Evolutionary conservation across 306 rosid genomes (phyloP), one percentile per base, ranked within the genome.

Genomic region (Glycyrrhiza uralensis): DNA sequence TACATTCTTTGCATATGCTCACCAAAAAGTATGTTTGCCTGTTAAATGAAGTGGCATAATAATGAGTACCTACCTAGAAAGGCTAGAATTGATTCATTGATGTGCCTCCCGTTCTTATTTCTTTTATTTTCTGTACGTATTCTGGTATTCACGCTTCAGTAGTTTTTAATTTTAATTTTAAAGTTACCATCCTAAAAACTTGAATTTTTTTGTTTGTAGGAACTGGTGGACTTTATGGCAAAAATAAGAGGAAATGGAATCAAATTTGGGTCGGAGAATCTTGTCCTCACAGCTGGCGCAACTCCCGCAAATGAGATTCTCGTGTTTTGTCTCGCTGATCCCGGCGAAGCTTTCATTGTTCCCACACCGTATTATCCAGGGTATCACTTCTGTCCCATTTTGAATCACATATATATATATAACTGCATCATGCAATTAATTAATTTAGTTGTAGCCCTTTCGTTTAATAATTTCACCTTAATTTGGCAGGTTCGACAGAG

Each of bases 321-420:
- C 32, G 87, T 91, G 85, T 93, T 91, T 67, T 93, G 96, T 73
- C 89, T 93, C 4, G 96, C 96, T 47, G 66, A 91, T 23, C 91
- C 81, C 0, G 96, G 97, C 4, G 94, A 93, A 10, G 98, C 96
- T 65, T 86, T 91, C 72, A 93, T 93, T 33, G 86, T 93, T 69
- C 97, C 97, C 38, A 81, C 87, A 15, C 98, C 98, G 0, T 93
- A 93, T 79, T 93, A 93, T 55, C 98, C 97, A 3, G 98, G 97
- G 96, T 89, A 81, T 26, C 38, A 42, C 0, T 14, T 72, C 11
- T 13, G 5, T 15, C 71, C 7, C 6, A 6, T 14, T n/a, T 15
- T 35, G 41, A 38, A 5, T n/a, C n/a, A n/a, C n/a, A n/a, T n/a
- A n/a, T n/a, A n/a, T n/a, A n/a, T n/a, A n/a, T n/a, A n/a, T n/a